Conservation (phyloP, 2,329 filamentous ascomycete genomes). For the Chalaropsis ovoidea region DNA sequence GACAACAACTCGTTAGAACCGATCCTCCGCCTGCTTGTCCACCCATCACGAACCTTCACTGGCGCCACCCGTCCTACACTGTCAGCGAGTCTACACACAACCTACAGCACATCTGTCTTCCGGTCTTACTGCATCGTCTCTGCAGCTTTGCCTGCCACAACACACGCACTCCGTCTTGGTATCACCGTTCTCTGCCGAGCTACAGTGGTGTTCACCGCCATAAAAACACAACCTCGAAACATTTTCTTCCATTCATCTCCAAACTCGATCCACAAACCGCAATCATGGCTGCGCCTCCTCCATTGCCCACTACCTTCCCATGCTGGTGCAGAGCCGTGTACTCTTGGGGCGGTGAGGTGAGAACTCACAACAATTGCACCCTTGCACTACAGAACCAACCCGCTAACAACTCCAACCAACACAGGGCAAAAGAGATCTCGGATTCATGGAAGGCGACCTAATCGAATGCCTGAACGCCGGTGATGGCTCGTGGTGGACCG, state of each 20-base stretch:
- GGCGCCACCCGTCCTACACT: not conserved
- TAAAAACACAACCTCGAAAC: not conserved
- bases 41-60: not conserved
- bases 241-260: not conserved
- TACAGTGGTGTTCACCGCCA: conserved; percentile 5
- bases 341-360: conserved; percentile 81
- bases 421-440: conserved; percentile 80
- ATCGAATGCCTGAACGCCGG: conserved; percentile 98
- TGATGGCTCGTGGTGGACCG: conserved; percentile 98
- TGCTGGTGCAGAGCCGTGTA: conserved; percentile 89
- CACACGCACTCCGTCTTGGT: not conserved
- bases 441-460: conserved; percentile 93
- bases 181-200: conserved; percentile 9
- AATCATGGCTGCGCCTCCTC: conserved; percentile 46
- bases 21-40: not conserved
- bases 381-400: not conserved
- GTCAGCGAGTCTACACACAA: not conserved
- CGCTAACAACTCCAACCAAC: conserved; percentile 15
- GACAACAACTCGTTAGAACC: conserved; percentile 1
- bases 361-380: conserved; percentile 25
- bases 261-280: conserved; percentile 18
- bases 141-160: not conserved
- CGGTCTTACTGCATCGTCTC: conserved; percentile 4
- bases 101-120: not conserved
- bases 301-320: conserved; percentile 68